These are phyloP conservation scores for Colletotrichum aenigma DNA, from an alignment of 2,329 filamentous ascomycete species.

Conservation along the genomic window DNA sequence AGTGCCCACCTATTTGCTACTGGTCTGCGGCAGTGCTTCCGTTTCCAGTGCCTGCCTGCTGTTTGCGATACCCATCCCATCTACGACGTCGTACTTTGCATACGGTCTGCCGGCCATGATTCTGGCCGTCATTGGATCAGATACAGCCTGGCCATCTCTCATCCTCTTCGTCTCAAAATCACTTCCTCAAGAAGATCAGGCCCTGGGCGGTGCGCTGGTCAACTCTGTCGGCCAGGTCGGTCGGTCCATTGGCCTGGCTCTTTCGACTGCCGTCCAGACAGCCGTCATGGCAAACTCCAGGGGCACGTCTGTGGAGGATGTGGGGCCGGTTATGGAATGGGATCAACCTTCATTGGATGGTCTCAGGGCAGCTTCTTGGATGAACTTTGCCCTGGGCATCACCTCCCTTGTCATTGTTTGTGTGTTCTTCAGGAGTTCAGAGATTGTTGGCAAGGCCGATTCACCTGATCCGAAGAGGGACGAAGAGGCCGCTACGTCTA, in stretches of 20 bases:
- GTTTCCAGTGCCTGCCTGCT: slow-evolving; percentile 62
- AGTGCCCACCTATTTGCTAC: slow-evolving; percentile 62
- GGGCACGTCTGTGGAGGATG: slow-evolving; percentile 45
- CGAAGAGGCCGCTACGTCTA: slow-evolving; percentile 20
- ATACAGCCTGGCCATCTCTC: slow-evolving; percentile 69
- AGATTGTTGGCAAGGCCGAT: slow-evolving; percentile 52
- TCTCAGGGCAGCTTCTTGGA: slow-evolving; percentile 55
- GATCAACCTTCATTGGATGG: slow-evolving; percentile 52
- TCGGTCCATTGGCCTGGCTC: slow-evolving; percentile 67
- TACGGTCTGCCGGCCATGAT: slow-evolving; percentile 71
- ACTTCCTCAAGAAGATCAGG: slow-evolving; percentile 67
- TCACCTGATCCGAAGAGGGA: slow-evolving; percentile 1
- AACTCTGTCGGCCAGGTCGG: slow-evolving; percentile 71
- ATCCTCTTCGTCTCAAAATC: slow-evolving; percentile 69
- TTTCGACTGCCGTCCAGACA: slow-evolving; percentile 69
- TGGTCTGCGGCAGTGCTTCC: slow-evolving; percentile 61
- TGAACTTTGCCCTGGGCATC: slow-evolving; percentile 54
- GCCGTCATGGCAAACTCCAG: slow-evolving; percentile 59
- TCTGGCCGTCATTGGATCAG: slow-evolving; percentile 67
- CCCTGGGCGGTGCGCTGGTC: slow-evolving; percentile 70
- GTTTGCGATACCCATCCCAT: slow-evolving; percentile 67
- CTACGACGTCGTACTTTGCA: slow-evolving; percentile 68
- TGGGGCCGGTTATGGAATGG: slow-evolving; percentile 44
- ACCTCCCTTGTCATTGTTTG: slow-evolving; percentile 47
- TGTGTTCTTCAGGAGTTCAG: slow-evolving; percentile 54